Evolutionary conservation across 2,329 filamentous ascomycete species (phyloP).

Genomic region (Ambrosiella cleistominuta): DNA sequence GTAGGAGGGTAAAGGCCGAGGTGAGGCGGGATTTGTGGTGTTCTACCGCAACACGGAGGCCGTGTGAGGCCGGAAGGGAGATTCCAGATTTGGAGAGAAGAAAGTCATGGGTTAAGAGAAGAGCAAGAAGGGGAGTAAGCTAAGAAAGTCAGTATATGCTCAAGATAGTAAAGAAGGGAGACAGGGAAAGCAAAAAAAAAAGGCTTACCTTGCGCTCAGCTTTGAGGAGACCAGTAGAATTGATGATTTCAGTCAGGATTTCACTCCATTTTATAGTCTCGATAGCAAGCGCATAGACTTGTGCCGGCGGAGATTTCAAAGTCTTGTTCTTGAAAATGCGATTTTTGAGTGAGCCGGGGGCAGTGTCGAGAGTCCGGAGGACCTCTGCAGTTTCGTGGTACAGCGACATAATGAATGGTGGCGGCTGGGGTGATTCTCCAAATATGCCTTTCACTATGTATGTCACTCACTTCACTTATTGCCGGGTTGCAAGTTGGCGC

Average conservation of each 20-base stretch:
- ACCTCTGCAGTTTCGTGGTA: constrained; percentile 81
- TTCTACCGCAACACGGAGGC: constrained; percentile 56
- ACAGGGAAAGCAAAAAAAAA: not conserved
- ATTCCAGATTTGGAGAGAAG: constrained; percentile 68
- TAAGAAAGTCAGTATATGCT: constrained; percentile 20
- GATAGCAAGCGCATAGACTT: constrained; percentile 72
- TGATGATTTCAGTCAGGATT: constrained; percentile 77
- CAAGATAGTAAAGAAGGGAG: constrained; percentile 15
- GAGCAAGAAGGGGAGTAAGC: constrained; percentile 62
- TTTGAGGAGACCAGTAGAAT: constrained; percentile 57
- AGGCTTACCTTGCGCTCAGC: constrained; percentile 61
- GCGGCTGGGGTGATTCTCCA: not conserved
- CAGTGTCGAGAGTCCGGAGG: constrained; percentile 36
- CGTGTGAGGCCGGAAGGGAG: constrained; percentile 62
- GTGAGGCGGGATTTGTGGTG: constrained; percentile 64
- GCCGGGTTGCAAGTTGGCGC: not conserved
- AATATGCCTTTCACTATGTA: not conserved
- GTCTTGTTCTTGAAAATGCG: constrained; percentile 59
- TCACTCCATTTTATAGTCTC: constrained; percentile 84
- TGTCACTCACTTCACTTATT: not conserved
- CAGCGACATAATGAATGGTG: constrained; percentile 52
- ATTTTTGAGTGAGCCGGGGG: constrained; percentile 77
- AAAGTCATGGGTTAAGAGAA: constrained; percentile 75
- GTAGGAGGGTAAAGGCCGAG: constrained; percentile 66
- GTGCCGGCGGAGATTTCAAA: constrained; percentile 59